Evolutionary conservation across 2,329 filamentous ascomycete species (phyloP), one percentile per base, ranked within the genome.

Genomic region (Phaeophleospora eucalypticola): DNA sequence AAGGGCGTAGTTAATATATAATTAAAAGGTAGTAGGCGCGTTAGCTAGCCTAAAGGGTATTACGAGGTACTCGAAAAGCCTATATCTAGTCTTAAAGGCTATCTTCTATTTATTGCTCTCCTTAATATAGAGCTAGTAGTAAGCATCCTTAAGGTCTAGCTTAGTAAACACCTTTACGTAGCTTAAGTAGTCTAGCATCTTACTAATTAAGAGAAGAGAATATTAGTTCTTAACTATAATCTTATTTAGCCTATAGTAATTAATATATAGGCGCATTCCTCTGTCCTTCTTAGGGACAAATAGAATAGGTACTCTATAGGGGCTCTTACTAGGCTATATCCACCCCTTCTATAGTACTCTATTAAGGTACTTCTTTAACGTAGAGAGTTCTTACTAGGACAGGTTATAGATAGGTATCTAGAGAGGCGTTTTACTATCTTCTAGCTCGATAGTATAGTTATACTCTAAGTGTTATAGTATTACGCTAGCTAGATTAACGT

Each of bases 171-270:
- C 41, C n/a, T 41, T 52, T 2, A 45, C 42, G 4, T 36, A n/a
- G 7, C n/a, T 34, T n/a, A 66, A 14, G 1, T 37, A 15, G 20
- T 64, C 49, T 21, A 62, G 32, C 0, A 51, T 53, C 42, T 68
- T 49, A 3, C 43, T 41, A 35, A 66, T 62, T n/a, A 65, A 38
- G 0, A 44, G 55, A 15, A 68, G 18, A 0, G 45, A 53, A 32
- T 63, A 62, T 7, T 15, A 15, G 8, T 67, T 57, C 42, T 69
- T 68, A n/a, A 57, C 42, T 1, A 53, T 68, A 18, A 67, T 52
- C 3, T 35, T 17, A 41, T 68, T 68, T 29, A 68, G 40, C 1
- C 41, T 33, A 18, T 49, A 14, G 37, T 66, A 68, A 38, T 69
- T 52, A 2, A 68, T 46, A 46, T 55, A 65, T 10, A 65, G 35